Evolutionary conservation across 495 filamentous ascomycete species (phyloP).

Genomic region (Xylaria sp.): DNA sequence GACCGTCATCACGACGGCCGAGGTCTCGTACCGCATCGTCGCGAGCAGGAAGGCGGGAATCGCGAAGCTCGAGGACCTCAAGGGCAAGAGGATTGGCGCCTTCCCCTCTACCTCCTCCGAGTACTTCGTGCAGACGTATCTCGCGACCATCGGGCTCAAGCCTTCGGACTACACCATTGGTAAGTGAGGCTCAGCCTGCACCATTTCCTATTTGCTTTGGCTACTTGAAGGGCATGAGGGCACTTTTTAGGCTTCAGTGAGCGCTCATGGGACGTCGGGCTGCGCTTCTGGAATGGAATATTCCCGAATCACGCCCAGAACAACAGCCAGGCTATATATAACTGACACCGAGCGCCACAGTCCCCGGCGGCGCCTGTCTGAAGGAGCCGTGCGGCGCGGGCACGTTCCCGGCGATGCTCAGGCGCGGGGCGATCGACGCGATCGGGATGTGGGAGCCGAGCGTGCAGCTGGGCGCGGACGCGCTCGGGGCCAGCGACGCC

Average conservation of each 20-base stretch:
- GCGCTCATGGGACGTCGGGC: too few relatives aligned
- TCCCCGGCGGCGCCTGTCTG: slow-evolving; percentile 44
- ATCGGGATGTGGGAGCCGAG: slow-evolving; percentile 56
- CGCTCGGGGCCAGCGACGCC: slow-evolving; percentile 38
- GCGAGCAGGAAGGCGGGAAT: slow-evolving; percentile 48
- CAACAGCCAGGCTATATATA: too few relatives aligned
- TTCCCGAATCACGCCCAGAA: background rate
- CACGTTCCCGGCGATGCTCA: slow-evolving; percentile 49
- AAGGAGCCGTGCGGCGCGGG: slow-evolving; percentile 46
- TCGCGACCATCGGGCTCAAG: slow-evolving; percentile 43
- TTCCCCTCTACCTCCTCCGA: slow-evolving; percentile 46
- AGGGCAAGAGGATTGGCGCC: slow-evolving; percentile 53
- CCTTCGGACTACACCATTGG: slow-evolving; percentile 44
- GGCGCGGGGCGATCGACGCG: slow-evolving; percentile 44
- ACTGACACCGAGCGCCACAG: background rate
- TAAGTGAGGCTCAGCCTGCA: background rate
- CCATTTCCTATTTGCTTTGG: background rate
- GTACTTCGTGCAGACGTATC: slow-evolving; percentile 48
- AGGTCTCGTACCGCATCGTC: slow-evolving; percentile 52
- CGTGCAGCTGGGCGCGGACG: slow-evolving; percentile 47
- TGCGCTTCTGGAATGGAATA: too few relatives aligned
- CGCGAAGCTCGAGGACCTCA: slow-evolving; percentile 43
- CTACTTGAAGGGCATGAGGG: too few relatives aligned
- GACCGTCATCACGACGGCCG: slow-evolving; percentile 47
- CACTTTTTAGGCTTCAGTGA: background rate